phyloP scores from a whole-genome alignment of 1,284 basidiomycete genomes.

The Rhodotorula glutinis region DNA sequence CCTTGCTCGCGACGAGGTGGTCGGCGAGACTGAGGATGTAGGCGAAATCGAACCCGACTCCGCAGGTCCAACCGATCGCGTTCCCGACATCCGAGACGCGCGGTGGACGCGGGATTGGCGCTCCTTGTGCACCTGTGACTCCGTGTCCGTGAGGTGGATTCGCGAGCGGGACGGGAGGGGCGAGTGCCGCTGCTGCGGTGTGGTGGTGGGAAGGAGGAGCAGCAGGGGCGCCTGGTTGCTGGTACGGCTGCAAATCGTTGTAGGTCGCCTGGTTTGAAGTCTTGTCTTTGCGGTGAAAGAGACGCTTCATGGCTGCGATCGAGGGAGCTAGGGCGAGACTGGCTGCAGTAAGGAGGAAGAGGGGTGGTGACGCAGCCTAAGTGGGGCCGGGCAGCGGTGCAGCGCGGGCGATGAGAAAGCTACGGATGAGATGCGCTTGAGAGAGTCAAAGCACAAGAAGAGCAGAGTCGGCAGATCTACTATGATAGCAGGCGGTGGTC shows the following conservation, averaged over 20 bases:
- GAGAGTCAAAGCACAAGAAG: no score
- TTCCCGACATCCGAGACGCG: constrained; percentile 26
- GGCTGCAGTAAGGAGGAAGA: neutral
- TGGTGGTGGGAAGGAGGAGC: no score
- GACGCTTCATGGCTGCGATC: constrained; percentile 25
- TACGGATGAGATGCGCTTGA: no score
- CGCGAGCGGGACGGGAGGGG: neutral
- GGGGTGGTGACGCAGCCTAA: neutral
- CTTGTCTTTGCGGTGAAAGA: constrained; percentile 22
- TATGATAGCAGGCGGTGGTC: no score
- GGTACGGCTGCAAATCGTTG: neutral
- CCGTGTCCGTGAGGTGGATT: no score
- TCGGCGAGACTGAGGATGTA: constrained; percentile 31
- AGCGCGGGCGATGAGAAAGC: no score
- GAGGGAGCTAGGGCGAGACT: neutral
- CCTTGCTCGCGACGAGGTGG: constrained; percentile 9
- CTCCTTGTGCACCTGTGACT: neutral
- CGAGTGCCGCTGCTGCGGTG: no score
- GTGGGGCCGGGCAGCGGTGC: neutral
- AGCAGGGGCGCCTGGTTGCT: neutral
- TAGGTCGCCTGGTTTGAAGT: neutral
- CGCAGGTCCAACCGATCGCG: constrained; percentile 36
- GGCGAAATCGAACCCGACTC: constrained; percentile 27
- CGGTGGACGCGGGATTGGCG: constrained; percentile 15
- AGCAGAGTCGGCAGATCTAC: no score